phyloP scores from a whole-genome alignment of 2,329 filamentous ascomycete species.

The Lecanoromycetidae sp. region DNA sequence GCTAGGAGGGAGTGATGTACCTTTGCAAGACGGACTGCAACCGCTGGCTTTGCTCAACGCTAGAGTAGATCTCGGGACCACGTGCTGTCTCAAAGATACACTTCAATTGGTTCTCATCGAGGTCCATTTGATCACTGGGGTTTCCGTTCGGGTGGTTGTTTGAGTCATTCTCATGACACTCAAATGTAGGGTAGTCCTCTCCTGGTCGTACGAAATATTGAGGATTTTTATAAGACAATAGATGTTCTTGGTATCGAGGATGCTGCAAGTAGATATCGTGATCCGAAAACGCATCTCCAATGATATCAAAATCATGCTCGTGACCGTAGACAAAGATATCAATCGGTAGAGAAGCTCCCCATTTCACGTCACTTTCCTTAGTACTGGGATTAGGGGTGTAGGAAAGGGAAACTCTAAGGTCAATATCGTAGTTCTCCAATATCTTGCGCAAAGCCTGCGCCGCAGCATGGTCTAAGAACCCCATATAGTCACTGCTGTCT shows the following conservation, averaged over 20 bases:
- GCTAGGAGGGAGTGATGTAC: background rate
- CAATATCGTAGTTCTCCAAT: background rate
- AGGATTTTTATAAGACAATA: background rate
- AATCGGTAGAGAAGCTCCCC: constrained; percentile 2
- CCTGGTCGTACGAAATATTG: constrained; percentile 2
- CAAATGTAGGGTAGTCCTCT: background rate
- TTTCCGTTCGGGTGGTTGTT: background rate
- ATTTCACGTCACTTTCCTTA: background rate
- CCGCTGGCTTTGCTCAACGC: constrained; percentile 1
- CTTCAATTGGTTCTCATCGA: background rate
- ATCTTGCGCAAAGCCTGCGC: background rate
- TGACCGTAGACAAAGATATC: background rate
- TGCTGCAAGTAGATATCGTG: constrained; percentile 1
- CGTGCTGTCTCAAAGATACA: constrained; percentile 1
- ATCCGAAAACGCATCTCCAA: background rate
- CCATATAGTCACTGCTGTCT: background rate
- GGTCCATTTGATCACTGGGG: background rate
- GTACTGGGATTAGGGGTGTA: background rate
- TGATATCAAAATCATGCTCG: background rate
- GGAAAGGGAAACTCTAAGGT: background rate
- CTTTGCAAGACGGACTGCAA: background rate
- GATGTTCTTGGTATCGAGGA: background rate
- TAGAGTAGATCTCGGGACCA: constrained; percentile 2
- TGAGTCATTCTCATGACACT: background rate
- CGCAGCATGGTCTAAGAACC: background rate